Base-by-base conservation (phyloP, 148 eudicot species). In the Cornus controversa region DNA sequence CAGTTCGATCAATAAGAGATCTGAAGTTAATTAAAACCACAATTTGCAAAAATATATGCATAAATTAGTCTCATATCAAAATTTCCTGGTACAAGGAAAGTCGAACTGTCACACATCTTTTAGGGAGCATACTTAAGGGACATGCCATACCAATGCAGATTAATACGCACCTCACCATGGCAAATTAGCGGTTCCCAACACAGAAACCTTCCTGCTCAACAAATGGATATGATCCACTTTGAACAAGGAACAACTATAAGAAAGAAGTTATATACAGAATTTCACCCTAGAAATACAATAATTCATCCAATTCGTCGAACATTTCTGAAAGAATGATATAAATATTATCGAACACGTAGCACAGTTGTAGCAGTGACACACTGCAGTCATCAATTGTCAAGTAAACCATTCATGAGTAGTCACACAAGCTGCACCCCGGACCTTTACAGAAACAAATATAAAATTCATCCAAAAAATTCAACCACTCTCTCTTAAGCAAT, bases 401-500 rank as follows among this genome's bases (percentile, higher is more conserved):
- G 26, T 54, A 75, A 65, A 69, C 77, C 75, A 54, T 27, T 69
- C 77, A 27, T 6, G 72, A 45, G 69, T 47, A 57, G 66, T 72
- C 62, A 67, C 15, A 8, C 67, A 14, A 75, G 75, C 79, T 70
- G 66, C 63, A 72, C n/a, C 75, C 62, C 71, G 60, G 37, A 70
- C 79, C 84, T 73, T 71, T 82, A 71, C 75, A 79, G 62, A 70
- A 15, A 25, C 68, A 50, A 36, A 63, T 62, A 18, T 57, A 14
- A 24, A n/a, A 64, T 67, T 58, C 8, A 57, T n/a, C 68, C 42
- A 34, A 57, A 10, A 57, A 20, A 24, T 73, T 89, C 87, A 87
- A 66, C 89, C 88, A 76, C 91, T 77, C 80, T 90, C 97, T 81
- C 97, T 83, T 31, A 80, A 6, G 79, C 97, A 92, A 77, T 90